These are phyloP conservation scores for Sesbania bispinosa DNA, from an alignment of 306 rosid species.

Conservation along the genomic window DNA sequence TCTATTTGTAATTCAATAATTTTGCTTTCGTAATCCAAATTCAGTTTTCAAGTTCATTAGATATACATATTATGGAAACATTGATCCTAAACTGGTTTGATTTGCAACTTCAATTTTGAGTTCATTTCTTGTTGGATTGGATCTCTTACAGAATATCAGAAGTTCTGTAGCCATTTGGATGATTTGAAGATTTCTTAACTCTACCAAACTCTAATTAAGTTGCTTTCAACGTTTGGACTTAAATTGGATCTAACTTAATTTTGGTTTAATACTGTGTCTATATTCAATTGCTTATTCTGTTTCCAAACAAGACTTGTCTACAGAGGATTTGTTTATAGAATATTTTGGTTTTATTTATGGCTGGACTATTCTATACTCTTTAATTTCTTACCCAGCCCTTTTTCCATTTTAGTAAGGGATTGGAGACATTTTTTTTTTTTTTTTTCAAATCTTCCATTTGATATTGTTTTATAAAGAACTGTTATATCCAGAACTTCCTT, in stretches of 20 bases:
- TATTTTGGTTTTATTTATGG: background rate
- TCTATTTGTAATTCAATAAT: background rate
- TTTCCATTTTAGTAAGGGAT: background rate
- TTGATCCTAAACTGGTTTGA: conserved; percentile 15
- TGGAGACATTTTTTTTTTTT: background rate
- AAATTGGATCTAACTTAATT: conserved; percentile 14
- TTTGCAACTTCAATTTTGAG: background rate
- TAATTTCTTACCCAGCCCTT: background rate
- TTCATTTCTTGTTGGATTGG: background rate
- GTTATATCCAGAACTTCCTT: background rate
- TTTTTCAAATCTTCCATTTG: background rate
- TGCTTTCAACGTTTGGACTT: conserved; percentile 16
- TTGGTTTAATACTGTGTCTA: conserved; percentile 12
- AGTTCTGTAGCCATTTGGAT: background rate
- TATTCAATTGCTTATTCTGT: conserved; percentile 8
- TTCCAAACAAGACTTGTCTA: background rate
- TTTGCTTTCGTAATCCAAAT: background rate
- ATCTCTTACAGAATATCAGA: background rate
- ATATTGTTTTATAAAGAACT: background rate
- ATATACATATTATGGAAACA: background rate
- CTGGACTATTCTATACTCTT: background rate
- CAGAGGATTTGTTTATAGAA: background rate
- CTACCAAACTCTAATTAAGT: conserved; percentile 6
- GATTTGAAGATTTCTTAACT: conserved; percentile 5
- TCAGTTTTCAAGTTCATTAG: background rate